Conservation (phyloP, 2,329 filamentous ascomycete species). For the Neonectria faginata region DNA sequence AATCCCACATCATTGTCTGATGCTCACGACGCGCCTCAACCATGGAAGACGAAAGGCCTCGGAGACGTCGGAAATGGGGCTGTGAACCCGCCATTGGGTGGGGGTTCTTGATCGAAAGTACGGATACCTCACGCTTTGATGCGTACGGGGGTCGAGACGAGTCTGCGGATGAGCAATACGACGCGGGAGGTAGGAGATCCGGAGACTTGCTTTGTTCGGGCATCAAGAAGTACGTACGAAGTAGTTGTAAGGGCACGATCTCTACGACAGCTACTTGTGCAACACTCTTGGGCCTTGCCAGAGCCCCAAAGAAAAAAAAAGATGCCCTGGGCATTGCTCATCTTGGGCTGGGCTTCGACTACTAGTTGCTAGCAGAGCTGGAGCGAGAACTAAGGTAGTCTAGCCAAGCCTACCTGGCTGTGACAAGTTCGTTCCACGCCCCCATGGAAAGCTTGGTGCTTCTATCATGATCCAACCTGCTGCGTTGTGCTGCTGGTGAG, state of each 20-base stretch:
- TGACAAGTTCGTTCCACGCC: constrained; percentile 4
- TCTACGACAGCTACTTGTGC: not conserved
- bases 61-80: constrained; percentile 27
- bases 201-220: constrained; percentile 37
- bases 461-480: constrained; percentile 26
- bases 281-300: constrained; percentile 1
- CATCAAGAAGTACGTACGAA: constrained; percentile 32
- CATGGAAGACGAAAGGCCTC: constrained; percentile 41
- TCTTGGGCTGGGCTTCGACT: not conserved
- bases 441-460: constrained; percentile 2
- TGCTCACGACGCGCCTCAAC: constrained; percentile 32
- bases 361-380: not conserved
- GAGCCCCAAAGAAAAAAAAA: not conserved
- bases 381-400: constrained; percentile 3
- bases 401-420: constrained; percentile 2
- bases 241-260: not conserved
- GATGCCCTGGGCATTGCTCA: not conserved
- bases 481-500: constrained; percentile 28
- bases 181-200: constrained; percentile 15
- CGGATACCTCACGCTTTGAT: not conserved
- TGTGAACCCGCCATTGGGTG: constrained; percentile 26
- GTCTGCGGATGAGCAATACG: constrained; percentile 18
- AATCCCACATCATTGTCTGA: constrained; percentile 42
- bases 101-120: constrained; percentile 14
- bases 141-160: constrained; percentile 17